phyloP scores from a whole-genome alignment of 225 moss, liverwort and hornwort genomes.

The Climacium dendroides region DNA sequence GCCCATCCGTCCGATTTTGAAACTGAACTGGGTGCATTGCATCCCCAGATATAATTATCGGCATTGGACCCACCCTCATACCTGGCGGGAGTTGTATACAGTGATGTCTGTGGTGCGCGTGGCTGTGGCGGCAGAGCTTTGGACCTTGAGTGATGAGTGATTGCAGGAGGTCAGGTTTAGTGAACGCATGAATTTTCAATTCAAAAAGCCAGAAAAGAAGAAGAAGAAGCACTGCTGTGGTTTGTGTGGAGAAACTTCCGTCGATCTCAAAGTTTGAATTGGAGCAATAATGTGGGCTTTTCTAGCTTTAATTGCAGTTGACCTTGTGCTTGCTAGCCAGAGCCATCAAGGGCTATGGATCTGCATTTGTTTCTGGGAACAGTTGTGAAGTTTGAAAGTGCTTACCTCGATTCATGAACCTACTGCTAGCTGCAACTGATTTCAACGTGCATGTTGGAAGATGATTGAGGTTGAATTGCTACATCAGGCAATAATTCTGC shows the following conservation, averaged over 20 bases:
- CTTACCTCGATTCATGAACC: not conserved
- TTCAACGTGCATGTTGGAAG: not conserved
- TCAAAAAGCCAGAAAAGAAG: not conserved
- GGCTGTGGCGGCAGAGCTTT: not conserved
- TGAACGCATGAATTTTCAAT: not conserved
- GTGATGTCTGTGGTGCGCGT: not conserved
- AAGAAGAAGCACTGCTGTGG: not conserved
- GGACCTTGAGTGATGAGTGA: not conserved
- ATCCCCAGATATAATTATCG: not conserved
- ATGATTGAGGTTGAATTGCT: not conserved
- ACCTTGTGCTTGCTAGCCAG: not conserved
- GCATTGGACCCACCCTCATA: not conserved
- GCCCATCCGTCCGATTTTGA: not conserved
- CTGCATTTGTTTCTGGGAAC: not conserved
- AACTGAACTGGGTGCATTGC: not conserved
- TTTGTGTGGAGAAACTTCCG: not conserved
- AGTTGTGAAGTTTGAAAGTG: not conserved
- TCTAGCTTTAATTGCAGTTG: not conserved
- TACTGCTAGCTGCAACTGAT: not conserved
- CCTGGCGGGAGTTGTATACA: not conserved
- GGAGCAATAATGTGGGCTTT: not conserved
- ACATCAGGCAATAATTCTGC: not conserved
- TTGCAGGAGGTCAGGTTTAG: not conserved
- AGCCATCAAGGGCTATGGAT: not conserved
- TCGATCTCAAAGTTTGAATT: not conserved